Evolutionary conservation across 2,329 filamentous ascomycete species (phyloP).

Genomic region (Arthrobotrys conoides): DNA sequence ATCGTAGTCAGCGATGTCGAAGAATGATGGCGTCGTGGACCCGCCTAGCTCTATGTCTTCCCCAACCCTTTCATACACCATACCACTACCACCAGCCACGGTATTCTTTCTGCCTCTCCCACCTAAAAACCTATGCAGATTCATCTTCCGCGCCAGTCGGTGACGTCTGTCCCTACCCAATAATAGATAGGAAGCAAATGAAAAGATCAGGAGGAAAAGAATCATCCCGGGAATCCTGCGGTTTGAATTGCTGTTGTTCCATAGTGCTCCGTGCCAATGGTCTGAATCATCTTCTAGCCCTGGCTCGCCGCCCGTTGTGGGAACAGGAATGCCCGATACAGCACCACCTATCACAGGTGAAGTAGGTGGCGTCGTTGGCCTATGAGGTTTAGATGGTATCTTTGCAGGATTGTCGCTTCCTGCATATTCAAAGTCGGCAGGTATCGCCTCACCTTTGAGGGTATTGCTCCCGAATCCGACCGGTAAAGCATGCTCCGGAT

Average conservation of each 20-base stretch:
- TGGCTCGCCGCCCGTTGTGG: background rate
- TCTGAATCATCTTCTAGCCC: constrained; percentile 49
- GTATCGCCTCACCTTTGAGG: constrained; percentile 69
- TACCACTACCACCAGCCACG: background rate
- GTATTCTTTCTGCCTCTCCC: constrained; percentile 33
- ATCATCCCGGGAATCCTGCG: constrained; percentile 76
- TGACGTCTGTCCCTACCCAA: constrained; percentile 80
- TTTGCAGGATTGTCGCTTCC: constrained; percentile 24
- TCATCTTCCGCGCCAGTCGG: constrained; percentile 67
- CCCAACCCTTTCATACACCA: constrained; percentile 48
- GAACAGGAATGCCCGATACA: constrained; percentile 39
- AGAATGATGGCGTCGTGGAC: constrained; percentile 22
- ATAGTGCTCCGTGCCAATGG: constrained; percentile 58
- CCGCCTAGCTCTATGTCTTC: constrained; percentile 44
- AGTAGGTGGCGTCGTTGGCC: background rate
- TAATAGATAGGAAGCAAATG: constrained; percentile 79
- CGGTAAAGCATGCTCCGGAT: constrained; percentile 73
- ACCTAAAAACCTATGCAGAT: constrained; percentile 42
- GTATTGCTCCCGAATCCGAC: constrained; percentile 94
- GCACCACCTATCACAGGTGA: constrained; percentile 6
- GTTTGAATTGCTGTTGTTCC: constrained; percentile 65
- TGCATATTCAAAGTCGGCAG: constrained; percentile 87
- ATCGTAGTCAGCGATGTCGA: constrained; percentile 50
- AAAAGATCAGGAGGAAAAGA: constrained; percentile 75
- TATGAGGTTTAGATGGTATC: constrained; percentile 20